Evolutionary conservation across 2,329 filamentous ascomycete species (phyloP), one percentile per base, ranked within the genome.

Genomic region (Tolypocladium tundrense): DNA sequence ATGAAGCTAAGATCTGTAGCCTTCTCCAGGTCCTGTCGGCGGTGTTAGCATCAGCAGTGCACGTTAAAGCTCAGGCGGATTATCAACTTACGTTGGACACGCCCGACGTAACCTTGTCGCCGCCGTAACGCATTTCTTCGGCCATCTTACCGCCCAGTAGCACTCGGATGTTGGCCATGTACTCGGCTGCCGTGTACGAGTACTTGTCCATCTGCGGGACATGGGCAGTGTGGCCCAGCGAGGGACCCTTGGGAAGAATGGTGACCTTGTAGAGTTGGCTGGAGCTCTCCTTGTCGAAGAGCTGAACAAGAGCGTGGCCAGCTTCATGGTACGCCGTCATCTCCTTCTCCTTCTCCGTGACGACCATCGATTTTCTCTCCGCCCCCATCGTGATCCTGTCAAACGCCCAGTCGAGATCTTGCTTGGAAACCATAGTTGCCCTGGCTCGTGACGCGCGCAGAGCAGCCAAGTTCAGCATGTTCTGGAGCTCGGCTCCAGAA

Each of bases 311-410:
- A 10, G 94, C 91, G 72, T 99, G 94, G 2, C 94, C 94, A 58
- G 93, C 95, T 75, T 99, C 94, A 69, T 96, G 91, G 68, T 96
- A 96, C 1, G 91, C 91, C n/a, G 92, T 96, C 80, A 91, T 87
- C 65, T 94, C 83, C 77, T 95, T 97, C 75, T 99, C 94, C 75
- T 96, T 91, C 62, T 93, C 85, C 50, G 88, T 89, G 58, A 99
- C 93, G 58, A 97, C 83, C 75, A 93, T 91, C 64, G 88, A 96
- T 71, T 87, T 89, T 69, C 88, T 86, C 76, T 99, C 94, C 2
- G 93, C 90, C 42, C 94, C 94, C 91, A 99, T 96, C 72, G 96
- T 88, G 57, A 99, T 90, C 75, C 94, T 94, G 77, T 99, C 94
- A 75, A 96, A 97, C 58, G 94, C 94, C 92, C 93, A 99, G 65